These are phyloP conservation scores for Fraxinus ornus DNA, from an alignment of 305 asterid genomes.

Conservation along the genomic window DNA sequence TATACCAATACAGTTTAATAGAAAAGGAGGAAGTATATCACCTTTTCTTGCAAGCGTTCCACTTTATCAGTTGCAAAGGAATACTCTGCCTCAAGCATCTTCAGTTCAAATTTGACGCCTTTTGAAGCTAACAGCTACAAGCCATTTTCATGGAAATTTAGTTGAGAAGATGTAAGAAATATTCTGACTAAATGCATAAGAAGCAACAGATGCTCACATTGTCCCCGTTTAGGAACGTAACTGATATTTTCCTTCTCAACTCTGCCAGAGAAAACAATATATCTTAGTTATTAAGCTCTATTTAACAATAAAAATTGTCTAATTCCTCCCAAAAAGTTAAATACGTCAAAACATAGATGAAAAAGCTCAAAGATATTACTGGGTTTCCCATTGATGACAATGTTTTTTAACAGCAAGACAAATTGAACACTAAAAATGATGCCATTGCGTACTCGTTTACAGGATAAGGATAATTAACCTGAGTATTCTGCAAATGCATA, in stretches of 20 bases:
- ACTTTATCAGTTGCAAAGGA: constrained; percentile 72
- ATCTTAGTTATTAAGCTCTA: constrained; percentile 19
- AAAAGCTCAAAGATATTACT: constrained; percentile 5
- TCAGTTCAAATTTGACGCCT: constrained; percentile 76
- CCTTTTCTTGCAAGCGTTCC: constrained; percentile 80
- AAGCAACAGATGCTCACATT: constrained; percentile 50
- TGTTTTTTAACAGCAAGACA: not conserved
- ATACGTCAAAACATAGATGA: constrained; percentile 5
- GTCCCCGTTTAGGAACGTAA: constrained; percentile 43
- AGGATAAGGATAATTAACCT: not conserved
- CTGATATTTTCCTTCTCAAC: constrained; percentile 62
- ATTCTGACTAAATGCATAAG: constrained; percentile 23
- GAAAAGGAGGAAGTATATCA: constrained; percentile 13
- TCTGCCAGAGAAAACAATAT: constrained; percentile 41
- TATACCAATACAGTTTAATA: not conserved
- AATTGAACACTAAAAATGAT: not conserved
- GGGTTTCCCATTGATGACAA: constrained; percentile 6
- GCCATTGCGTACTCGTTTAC: not conserved
- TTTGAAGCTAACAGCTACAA: constrained; percentile 60
- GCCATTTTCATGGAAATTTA: constrained; percentile 25
- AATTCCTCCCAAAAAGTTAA: not conserved
- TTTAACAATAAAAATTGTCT: not conserved
- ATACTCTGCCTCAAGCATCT: constrained; percentile 83
- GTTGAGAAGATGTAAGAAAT: constrained; percentile 13
- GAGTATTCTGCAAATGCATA: not conserved